Base-by-base conservation (phyloP, 2,329 filamentous ascomycete species). In the Xylariaceae sp. region DNA sequence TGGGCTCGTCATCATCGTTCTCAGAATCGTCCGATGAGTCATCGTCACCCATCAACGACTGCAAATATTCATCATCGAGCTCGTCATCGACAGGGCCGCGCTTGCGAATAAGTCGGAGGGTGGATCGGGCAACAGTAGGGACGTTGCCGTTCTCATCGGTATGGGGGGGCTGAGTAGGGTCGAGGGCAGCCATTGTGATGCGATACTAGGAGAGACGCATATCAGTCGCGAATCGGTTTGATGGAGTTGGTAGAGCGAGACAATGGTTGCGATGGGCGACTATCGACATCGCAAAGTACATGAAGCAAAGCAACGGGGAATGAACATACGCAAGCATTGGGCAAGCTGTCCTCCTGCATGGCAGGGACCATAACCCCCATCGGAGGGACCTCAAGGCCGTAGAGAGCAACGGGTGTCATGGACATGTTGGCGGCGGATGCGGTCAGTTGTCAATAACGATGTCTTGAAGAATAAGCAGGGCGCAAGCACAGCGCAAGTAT, bases 181-280 rank as follows among this genome's bases (percentile, higher is more conserved):
- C 93, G 74, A 99, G 88, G 66, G 94, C 94, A 71, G 95, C 94
- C 94, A 99, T 99, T 71, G 92, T 97, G 73, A 99, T 91, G 74
- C 91, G 91, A 79, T 97, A 95, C 92, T 96, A 71, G 34, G 47
- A 56, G 39, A 53, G 13, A 39, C 34, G 5, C 53, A 55, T 65
- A 63, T 77, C 64, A 75, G 73, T 62, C 54, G 59, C 13, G 53
- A 44, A 23, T 30, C 18, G 30, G 53, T 17, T 48, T 15, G n/a
- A 23, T 35, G 10, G 10, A 15, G 5, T 34, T 37, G 49, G 34
- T 37, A 11, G 18, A 11, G 9, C 10, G 11, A 11, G 41, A 37
- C 18, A n/a, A 53, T 37, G 37, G 17, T 30, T 13, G 44, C 15
- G 34, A 30, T 47, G n/a, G 11, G n/a, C 39, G n/a, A 6, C 23